Conservation (phyloP, 2,329 filamentous ascomycete genomes). For the Aspergillus sclerotialis region DNA sequence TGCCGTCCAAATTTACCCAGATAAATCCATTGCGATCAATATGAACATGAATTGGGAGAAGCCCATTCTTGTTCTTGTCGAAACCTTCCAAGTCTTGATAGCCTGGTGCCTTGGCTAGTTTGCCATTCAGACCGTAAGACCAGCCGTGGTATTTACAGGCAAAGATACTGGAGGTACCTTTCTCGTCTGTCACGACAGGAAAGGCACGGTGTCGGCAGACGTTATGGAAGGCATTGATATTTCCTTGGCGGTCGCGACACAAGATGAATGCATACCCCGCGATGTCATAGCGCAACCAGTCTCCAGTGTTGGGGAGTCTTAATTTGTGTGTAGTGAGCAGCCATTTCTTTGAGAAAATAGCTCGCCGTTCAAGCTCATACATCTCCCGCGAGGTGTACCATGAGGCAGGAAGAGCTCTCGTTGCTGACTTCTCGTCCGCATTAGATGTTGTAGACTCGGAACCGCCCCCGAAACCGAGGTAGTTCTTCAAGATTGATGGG, state of each 20-base stretch:
- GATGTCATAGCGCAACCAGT: constrained; percentile 51
- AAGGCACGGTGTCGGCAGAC: constrained; percentile 55
- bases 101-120: constrained; percentile 52
- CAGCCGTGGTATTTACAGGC: constrained; percentile 56
- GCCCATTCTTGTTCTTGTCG: constrained; percentile 47
- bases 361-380: constrained; percentile 51
- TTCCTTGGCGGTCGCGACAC: constrained; percentile 42
- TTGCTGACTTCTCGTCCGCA: constrained; percentile 19
- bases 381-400: constrained; percentile 43
- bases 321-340: constrained; percentile 34
- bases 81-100: constrained; percentile 52
- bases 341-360: constrained; percentile 52
- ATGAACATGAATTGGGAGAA: constrained; percentile 49
- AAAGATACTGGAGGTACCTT: constrained; percentile 46
- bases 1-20: constrained; percentile 51
- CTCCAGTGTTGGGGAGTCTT: constrained; percentile 46
- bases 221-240: constrained; percentile 55
- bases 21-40: constrained; percentile 50
- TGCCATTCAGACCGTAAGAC: constrained; percentile 52
- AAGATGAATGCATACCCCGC: constrained; percentile 53
- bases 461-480: constrained; percentile 31
- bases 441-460: constrained; percentile 10
- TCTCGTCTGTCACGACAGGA: constrained; percentile 45
- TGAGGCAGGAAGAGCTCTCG: constrained; percentile 42
- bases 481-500: constrained; percentile 27